phyloP scores from a whole-genome alignment of 2,329 filamentous ascomycete species.

The Lachnellula suecica region DNA sequence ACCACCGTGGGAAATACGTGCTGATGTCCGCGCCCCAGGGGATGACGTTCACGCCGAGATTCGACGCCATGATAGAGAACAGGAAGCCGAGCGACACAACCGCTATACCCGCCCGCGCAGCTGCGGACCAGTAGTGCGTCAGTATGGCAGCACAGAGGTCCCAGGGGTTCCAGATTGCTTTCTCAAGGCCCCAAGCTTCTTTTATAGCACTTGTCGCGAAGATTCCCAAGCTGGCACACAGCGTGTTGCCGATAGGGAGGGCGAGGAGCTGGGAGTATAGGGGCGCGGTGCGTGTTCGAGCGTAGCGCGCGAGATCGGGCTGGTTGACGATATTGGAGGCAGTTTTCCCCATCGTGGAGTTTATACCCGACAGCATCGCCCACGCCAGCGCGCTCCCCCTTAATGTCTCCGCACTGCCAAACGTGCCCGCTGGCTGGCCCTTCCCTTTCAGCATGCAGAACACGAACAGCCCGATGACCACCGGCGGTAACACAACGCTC shows the following conservation, averaged over 20 bases:
- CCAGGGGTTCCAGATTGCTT: constrained; percentile 16
- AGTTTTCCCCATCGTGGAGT: constrained; percentile 30
- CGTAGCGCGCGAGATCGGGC: constrained; percentile 41
- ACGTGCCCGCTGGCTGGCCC: no score
- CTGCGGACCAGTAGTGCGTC: constrained; percentile 4
- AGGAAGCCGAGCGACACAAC: constrained; percentile 1
- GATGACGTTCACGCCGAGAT: no score
- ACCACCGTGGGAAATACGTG: no score
- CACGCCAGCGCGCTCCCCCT: no score
- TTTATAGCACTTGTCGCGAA: constrained; percentile 41
- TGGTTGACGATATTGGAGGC: constrained; percentile 37
- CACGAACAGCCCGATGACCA: no score
- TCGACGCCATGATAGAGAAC: constrained; percentile 6
- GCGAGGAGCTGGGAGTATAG: constrained; percentile 39
- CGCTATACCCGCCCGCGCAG: constrained; percentile 4
- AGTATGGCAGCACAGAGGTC: constrained; percentile 10
- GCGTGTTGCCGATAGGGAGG: constrained; percentile 39
- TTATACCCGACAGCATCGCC: constrained; percentile 31
- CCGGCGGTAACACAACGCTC: no score
- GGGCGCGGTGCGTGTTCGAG: constrained; percentile 34
- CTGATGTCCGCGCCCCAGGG: no score
- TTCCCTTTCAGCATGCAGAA: no score
- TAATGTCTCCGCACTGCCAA: no score
- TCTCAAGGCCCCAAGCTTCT: constrained; percentile 35
- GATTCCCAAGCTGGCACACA: constrained; percentile 41